phyloP scores from a whole-genome alignment of 495 filamentous ascomycete species.

The Melanomma pulvis-pyrius region DNA sequence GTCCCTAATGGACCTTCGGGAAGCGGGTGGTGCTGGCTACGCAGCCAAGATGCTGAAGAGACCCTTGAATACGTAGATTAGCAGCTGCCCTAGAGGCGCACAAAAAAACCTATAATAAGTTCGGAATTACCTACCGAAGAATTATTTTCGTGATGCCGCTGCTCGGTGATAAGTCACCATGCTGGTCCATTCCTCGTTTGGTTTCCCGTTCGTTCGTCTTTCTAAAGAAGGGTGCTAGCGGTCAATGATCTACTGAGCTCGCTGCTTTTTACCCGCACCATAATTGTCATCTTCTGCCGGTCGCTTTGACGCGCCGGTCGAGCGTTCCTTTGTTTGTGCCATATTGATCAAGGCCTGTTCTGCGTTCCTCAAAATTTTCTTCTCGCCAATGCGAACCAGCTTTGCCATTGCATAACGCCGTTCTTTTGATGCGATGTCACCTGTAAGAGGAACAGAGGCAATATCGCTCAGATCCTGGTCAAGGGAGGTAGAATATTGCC shows the following conservation, averaged over 20 bases:
- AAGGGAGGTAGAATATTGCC: constrained; percentile 65
- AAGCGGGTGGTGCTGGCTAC: background rate
- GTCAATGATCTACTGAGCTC: background rate
- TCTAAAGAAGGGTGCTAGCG: background rate
- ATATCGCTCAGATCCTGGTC: constrained; percentile 59
- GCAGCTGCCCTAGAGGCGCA: background rate
- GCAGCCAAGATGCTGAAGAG: background rate
- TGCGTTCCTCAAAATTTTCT: constrained; percentile 63
- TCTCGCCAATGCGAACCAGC: constrained; percentile 79
- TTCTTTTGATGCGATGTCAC: background rate
- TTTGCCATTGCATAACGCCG: constrained; percentile 66
- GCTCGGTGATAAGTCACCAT: no score
- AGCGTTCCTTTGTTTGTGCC: background rate
- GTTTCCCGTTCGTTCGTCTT: no score
- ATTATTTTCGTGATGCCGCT: background rate
- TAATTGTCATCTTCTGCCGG: background rate
- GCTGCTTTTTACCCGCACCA: constrained; percentile 14
- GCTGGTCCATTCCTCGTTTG: no score
- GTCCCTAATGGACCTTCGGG: background rate
- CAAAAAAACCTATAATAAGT: background rate
- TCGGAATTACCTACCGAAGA: background rate
- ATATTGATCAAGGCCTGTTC: constrained; percentile 12
- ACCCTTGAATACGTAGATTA: constrained; percentile 12
- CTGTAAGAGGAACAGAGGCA: background rate
- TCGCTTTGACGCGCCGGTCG: constrained; percentile 15